These are phyloP conservation scores for Omphalea diandra DNA, from an alignment of 441 rosid species.

Conservation along the genomic window DNA sequence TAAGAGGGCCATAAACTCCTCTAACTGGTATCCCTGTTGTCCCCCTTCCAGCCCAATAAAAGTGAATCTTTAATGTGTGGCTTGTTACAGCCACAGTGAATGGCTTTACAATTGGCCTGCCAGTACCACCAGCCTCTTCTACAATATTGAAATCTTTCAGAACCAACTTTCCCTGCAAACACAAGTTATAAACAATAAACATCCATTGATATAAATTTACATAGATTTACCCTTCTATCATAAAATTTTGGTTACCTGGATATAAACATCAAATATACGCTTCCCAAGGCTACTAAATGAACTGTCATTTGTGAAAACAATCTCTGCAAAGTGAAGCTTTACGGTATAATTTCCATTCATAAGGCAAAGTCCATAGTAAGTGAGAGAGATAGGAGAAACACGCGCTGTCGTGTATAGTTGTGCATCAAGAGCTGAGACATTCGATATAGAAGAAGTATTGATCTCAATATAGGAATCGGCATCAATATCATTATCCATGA, in stretches of 20 bases:
- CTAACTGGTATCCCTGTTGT: constrained; percentile 84
- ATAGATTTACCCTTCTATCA: neutral
- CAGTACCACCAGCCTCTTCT: constrained; percentile 66
- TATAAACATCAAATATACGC: constrained; percentile 72
- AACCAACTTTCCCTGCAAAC: constrained; percentile 53
- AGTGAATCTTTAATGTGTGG: constrained; percentile 61
- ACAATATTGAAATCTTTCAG: constrained; percentile 64
- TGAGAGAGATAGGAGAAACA: constrained; percentile 68
- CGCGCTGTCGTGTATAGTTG: constrained; percentile 67
- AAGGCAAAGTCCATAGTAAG: constrained; percentile 82
- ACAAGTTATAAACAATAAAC: constrained; percentile 1
- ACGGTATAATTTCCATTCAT: constrained; percentile 70
- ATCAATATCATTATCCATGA: constrained; percentile 72
- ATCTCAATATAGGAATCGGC: constrained; percentile 50
- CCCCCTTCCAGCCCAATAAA: constrained; percentile 88
- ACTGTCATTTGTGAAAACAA: constrained; percentile 50
- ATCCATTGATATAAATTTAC: neutral
- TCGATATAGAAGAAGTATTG: constrained; percentile 57
- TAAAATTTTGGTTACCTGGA: constrained; percentile 49
- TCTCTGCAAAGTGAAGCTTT: constrained; percentile 83
- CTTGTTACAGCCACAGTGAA: constrained; percentile 44
- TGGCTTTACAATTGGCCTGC: constrained; percentile 49
- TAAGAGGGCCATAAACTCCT: constrained; percentile 85
- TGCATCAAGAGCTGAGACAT: constrained; percentile 36
- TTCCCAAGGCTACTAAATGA: constrained; percentile 59